These are phyloP conservation scores for Termitomyces sp. DNA, from an alignment of 768 basidiomycete species.

Conservation along the genomic window DNA sequence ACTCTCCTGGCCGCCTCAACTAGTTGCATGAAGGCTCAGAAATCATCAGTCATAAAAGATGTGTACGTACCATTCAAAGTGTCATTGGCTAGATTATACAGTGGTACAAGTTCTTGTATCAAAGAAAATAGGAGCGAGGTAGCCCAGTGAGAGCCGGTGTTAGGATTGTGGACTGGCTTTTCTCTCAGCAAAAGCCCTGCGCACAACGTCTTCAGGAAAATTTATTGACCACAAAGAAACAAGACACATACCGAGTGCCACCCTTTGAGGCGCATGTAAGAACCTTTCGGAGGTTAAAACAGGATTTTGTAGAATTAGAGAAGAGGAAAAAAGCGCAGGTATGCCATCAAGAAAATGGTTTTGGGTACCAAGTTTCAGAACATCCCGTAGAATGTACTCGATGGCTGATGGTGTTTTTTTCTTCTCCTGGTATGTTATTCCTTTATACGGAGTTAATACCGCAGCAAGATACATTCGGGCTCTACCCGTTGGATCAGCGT, in stretches of 20 bases:
- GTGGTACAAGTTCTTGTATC: slow-evolving; percentile 59
- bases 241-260: slow-evolving; percentile 49
- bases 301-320: slow-evolving; percentile 35
- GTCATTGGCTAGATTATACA: slow-evolving; percentile 39
- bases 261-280: slow-evolving; percentile 41
- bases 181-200: slow-evolving; percentile 68
- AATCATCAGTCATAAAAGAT: not conserved
- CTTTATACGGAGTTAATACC: slow-evolving; percentile 66
- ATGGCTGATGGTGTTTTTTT: slow-evolving; percentile 62
- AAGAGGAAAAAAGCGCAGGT: slow-evolving; percentile 57
- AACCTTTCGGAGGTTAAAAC: slow-evolving; percentile 29
- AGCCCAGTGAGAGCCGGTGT: slow-evolving; percentile 64
- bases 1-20: slow-evolving; percentile 40
- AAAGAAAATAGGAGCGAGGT: slow-evolving; percentile 71
- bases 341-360: slow-evolving; percentile 76
- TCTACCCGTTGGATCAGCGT: slow-evolving; percentile 32
- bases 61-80: slow-evolving; percentile 38
- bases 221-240: not conserved
- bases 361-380: slow-evolving; percentile 77
- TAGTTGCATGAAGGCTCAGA: slow-evolving; percentile 18
- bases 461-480: slow-evolving; percentile 77
- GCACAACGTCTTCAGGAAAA: not conserved
- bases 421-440: slow-evolving; percentile 51
- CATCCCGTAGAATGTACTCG: slow-evolving; percentile 74
- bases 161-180: slow-evolving; percentile 56